A percentile compares a stretch with the other conserved stretches of the same genome.
Evolutionary conservation across 1,284 basidiomycete genomes (phyloP).

Genomic region (Pseudozyma tsukubaensis): DNA sequence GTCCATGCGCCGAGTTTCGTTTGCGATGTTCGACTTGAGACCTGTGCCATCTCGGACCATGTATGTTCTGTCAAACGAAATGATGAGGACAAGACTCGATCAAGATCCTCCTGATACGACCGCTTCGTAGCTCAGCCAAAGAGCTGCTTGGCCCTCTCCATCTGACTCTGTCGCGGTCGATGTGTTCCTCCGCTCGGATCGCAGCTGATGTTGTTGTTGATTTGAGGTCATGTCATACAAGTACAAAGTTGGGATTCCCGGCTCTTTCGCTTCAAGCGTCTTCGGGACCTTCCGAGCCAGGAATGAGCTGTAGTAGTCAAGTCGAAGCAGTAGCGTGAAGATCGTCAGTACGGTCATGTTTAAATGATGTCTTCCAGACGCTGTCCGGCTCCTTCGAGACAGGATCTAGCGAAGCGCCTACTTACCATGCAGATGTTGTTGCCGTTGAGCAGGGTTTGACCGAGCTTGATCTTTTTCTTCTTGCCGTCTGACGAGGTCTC

Average conservation of each 20-base stretch:
- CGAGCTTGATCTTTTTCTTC: conserved; percentile 83
- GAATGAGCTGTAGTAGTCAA: conserved; percentile 36
- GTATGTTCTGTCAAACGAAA: too few species aligned
- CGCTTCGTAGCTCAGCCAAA: too few species aligned
- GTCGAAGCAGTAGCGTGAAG: background rate
- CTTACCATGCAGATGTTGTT: conserved; percentile 97
- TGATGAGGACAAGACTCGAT: too few species aligned
- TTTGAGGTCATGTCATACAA: conserved; percentile 16
- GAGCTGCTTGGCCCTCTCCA: too few species aligned
- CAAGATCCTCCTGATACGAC: too few species aligned
- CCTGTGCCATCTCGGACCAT: too few species aligned
- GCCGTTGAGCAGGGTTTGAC: conserved; percentile 93
- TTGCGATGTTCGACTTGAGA: too few species aligned
- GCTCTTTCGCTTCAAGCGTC: conserved; percentile 15
- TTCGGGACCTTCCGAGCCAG: conserved; percentile 52
- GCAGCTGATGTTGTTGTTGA: conserved; percentile 6
- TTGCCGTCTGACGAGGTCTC: conserved; percentile 84
- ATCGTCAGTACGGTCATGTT: background rate
- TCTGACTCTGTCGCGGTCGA: too few species aligned
- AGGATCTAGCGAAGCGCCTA: background rate
- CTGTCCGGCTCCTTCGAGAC: too few species aligned
- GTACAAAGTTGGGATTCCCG: conserved; percentile 18
- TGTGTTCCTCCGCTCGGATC: too few species aligned
- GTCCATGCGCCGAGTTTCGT: too few species aligned
- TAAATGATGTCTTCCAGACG: background rate